A percentile compares a stretch with the other conserved stretches of the same genome.
These are phyloP conservation scores for Potentilla sterilis DNA, from an alignment of 306 rosid genomes.

Conservation along the genomic window DNA sequence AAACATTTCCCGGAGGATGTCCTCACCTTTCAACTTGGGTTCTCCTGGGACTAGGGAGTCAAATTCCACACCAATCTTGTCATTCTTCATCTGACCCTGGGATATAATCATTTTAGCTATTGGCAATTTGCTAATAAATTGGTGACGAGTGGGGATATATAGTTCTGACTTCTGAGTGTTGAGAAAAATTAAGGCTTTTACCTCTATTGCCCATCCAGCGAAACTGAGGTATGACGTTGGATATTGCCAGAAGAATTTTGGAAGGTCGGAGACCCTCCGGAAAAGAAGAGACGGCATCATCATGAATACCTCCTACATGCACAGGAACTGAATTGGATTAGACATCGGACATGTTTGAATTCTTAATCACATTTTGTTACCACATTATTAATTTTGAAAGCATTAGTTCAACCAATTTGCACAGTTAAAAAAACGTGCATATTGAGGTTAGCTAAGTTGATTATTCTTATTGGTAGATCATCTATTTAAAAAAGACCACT, in stretches of 20 bases:
- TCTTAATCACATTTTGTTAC: background rate
- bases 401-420: too few relatives aligned
- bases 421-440: too few relatives aligned
- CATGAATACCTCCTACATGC: slow-evolving; percentile 43
- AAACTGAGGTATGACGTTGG: slow-evolving; percentile 56
- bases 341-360: background rate
- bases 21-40: slow-evolving; percentile 41
- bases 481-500: slow-evolving; percentile 3
- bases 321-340: background rate
- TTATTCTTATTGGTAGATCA: too few relatives aligned
- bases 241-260: slow-evolving; percentile 53
- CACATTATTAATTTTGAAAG: background rate
- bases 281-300: slow-evolving; percentile 46
- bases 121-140: background rate
- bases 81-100: slow-evolving; percentile 55
- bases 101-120: background rate
- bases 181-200: slow-evolving; percentile 1
- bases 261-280: slow-evolving; percentile 38
- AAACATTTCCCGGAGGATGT: slow-evolving; percentile 23
- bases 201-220: slow-evolving; percentile 48
- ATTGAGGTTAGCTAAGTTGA: too few relatives aligned
- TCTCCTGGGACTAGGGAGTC: slow-evolving; percentile 33
- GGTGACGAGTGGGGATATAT: background rate
- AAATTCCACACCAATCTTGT: slow-evolving; percentile 50
- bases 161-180: background rate